These are phyloP conservation scores for Epichloe festucae DNA, from an alignment of 2,329 filamentous ascomycete species.

Conservation along the genomic window DNA sequence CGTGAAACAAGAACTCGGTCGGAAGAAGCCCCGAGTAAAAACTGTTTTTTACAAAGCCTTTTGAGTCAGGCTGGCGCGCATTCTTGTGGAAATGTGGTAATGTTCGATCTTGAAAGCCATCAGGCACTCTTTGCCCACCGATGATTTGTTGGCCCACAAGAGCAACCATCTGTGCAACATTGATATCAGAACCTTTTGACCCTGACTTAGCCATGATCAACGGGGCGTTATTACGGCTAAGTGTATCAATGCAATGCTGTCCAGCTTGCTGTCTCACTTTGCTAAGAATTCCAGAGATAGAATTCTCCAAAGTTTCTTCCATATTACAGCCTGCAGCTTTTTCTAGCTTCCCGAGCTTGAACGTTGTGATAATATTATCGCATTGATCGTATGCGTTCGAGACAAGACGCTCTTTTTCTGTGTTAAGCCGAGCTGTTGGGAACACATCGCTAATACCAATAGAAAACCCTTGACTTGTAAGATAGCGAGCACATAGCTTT, in stretches of 20 bases:
- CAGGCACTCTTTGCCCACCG: constrained; percentile 76
- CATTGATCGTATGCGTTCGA: constrained; percentile 66
- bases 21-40: constrained; percentile 89
- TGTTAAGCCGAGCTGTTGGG: constrained; percentile 57
- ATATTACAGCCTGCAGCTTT: constrained; percentile 84
- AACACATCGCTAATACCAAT: constrained; percentile 94
- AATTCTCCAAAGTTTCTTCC: constrained; percentile 82
- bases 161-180: constrained; percentile 98
- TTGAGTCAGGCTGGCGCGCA: constrained; percentile 79
- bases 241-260: constrained; percentile 75
- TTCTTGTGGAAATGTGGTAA: constrained; percentile 94
- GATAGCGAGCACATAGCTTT: constrained; percentile 75
- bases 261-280: constrained; percentile 86
- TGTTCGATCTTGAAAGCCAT: constrained; percentile 93
- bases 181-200: constrained; percentile 93
- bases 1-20: constrained; percentile 94
- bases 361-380: constrained; percentile 70
- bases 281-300: constrained; percentile 81
- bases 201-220: constrained; percentile 95
- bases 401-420: constrained; percentile 65
- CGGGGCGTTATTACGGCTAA: constrained; percentile 85
- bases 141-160: constrained; percentile 98
- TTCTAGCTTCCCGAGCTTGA: constrained; percentile 66
- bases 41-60: constrained; percentile 97
- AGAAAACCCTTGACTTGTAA: constrained; percentile 87